Base-by-base conservation (phyloP, 805 yeast species). In the Wickerhamomyces xylosicus region DNA sequence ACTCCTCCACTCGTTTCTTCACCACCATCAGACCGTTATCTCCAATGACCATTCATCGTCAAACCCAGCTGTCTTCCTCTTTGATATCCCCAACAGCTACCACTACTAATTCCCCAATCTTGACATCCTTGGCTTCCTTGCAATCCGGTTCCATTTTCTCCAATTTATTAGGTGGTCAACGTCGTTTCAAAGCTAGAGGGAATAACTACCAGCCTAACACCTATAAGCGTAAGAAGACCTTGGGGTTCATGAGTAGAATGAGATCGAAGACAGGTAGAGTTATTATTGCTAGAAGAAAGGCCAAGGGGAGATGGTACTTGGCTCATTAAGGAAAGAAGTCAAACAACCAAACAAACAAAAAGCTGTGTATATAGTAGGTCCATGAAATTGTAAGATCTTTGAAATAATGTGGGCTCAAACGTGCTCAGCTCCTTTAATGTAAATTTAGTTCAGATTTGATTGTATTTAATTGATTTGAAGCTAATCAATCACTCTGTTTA, bases 121-220 rank as follows among this genome's bases (percentile, higher is more conserved):
- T 35, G 3, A 42, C 49, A 3, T 43, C 47, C 8, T 37, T 44
- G 28, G 38, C 39, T 21, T 36, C 42, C 29, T 41, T 39, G 36
- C 43, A 35, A 39, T 19, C 43, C n/a, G n/a, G 48, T 11, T 48
- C 56, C 10, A 49, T 56, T 43, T 53, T 52, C 40, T 53, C 59
- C 25, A 48, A 61, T 19, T 36, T 64, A 3, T 15, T 42, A 2
- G 62, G 69, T 1, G 58, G 67, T 21, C 81, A 74, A 49, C 63
- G 67, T 47, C 67, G 96, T 69, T 80, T 89, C 82, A 79, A 85
- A 57, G 69, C 90, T 31, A 77, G 95, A 64, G 97, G 98, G 62
- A 83, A 85, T 64, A 85, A 95, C 16, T 90, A 82, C 62, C 97
- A 90, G 62, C 98, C 98, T 38, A 80, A 86, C 44, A 86, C 94